Evolutionary conservation across 1,284 basidiomycete species (phyloP).

Genomic region (Melampsora medusae): DNA sequence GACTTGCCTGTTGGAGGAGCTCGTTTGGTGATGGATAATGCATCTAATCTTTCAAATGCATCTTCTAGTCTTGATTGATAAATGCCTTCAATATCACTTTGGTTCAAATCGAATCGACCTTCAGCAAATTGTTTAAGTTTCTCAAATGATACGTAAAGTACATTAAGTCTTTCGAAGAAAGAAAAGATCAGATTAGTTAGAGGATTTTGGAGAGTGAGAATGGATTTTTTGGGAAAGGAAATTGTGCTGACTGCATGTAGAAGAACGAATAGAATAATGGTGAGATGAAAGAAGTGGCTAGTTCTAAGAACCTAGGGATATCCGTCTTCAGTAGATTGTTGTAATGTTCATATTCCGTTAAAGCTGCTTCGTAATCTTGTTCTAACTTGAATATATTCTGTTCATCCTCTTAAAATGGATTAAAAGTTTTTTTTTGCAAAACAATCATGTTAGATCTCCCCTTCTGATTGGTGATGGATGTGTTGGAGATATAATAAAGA

Average conservation of each 20-base stretch:
- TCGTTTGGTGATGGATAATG: slow-evolving; percentile 66
- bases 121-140: slow-evolving; percentile 84
- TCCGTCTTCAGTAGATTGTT: slow-evolving; percentile 90
- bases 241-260: slow-evolving; percentile 81
- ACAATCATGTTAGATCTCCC: too few relatives aligned
- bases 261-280: slow-evolving; percentile 97
- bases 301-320: slow-evolving; percentile 82
- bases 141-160: slow-evolving; percentile 89
- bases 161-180: slow-evolving; percentile 72
- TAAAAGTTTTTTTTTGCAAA: too few relatives aligned
- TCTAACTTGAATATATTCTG: slow-evolving; percentile 68
- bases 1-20: slow-evolving; percentile 78
- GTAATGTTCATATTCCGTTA: slow-evolving; percentile 94
- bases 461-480: too few relatives aligned
- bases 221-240: too few relatives aligned
- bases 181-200: slow-evolving; percentile 26
- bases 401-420: slow-evolving; percentile 50
- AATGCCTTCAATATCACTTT: slow-evolving; percentile 70
- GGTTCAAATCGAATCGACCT: slow-evolving; percentile 73
- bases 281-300: slow-evolving; percentile 85
- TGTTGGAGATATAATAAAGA: too few relatives aligned
- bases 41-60: slow-evolving; percentile 63
- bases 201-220: slow-evolving; percentile 1
- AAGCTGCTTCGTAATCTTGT: slow-evolving; percentile 93
- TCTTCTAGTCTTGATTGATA: slow-evolving; percentile 79